Percentiles rank a stretch among this genome's conserved stretches.
phyloP scores from a whole-genome alignment of 2,329 filamentous ascomycete genomes.

The Zopfia rhizophila region DNA sequence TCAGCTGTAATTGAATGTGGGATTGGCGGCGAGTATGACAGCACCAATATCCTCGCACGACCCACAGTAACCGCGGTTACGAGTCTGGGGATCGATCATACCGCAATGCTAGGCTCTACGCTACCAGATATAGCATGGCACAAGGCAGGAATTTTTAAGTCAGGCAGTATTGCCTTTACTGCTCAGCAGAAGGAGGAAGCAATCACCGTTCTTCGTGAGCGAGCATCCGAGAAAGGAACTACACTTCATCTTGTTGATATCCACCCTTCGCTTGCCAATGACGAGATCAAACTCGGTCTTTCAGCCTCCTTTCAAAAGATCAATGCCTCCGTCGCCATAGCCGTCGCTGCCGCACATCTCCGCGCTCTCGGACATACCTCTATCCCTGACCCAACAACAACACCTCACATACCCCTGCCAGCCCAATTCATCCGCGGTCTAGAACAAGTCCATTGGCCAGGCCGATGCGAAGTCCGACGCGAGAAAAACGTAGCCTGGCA shows the following conservation, averaged over 20 bases:
- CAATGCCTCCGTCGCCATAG: constrained; percentile 70
- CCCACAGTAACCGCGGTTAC: constrained; percentile 80
- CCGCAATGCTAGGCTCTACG: constrained; percentile 80
- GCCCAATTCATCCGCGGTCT: constrained; percentile 72
- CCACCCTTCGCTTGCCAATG: constrained; percentile 59
- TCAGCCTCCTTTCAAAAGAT: constrained; percentile 71
- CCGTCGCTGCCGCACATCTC: constrained; percentile 69
- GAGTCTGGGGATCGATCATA: constrained; percentile 86
- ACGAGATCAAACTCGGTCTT: constrained; percentile 65
- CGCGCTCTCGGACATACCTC: constrained; percentile 53
- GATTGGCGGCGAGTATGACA: constrained; percentile 92
- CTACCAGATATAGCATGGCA: constrained; percentile 90
- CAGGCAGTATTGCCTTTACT: constrained; percentile 70
- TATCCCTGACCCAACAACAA: constrained; percentile 48
- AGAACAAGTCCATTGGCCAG: constrained; percentile 73
- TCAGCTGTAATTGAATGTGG: constrained; percentile 91
- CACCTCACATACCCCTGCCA: constrained; percentile 61
- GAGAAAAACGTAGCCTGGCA: constrained; percentile 73
- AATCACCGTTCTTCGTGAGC: constrained; percentile 65
- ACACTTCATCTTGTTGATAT: constrained; percentile 60
- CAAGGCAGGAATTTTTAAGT: constrained; percentile 88
- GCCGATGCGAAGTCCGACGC: constrained; percentile 77
- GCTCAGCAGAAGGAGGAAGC: constrained; percentile 66
- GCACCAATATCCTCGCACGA: constrained; percentile 82
- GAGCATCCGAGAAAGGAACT: constrained; percentile 61